A percentile compares a stretch with the other conserved stretches of the same genome.
Evolutionary conservation across 257 asterid genomes (phyloP).

Genomic region (Gentiana dahurica): DNA sequence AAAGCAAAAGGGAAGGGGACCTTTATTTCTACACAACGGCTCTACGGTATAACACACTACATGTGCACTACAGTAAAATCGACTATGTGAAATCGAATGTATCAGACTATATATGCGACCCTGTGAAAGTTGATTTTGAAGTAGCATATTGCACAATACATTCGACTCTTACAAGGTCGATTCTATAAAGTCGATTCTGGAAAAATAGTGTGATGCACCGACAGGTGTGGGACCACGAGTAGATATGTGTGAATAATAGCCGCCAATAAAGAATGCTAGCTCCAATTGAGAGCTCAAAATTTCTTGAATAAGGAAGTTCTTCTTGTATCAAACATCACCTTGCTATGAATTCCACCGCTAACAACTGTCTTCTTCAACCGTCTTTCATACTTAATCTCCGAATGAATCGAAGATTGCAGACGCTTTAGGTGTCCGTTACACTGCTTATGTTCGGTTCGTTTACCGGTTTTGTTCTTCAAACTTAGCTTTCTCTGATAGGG

Average conservation of each 20-base stretch:
- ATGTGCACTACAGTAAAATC: too few species aligned
- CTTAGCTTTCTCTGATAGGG: slow-evolving; percentile 29
- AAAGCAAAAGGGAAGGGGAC: too few species aligned
- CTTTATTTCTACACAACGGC: too few species aligned
- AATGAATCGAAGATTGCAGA: slow-evolving; percentile 30
- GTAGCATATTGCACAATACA: neutral
- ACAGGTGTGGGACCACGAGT: too few species aligned
- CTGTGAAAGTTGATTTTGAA: neutral
- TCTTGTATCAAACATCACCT: slow-evolving; percentile 21
- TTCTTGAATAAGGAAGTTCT: slow-evolving; percentile 15
- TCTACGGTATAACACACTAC: too few species aligned
- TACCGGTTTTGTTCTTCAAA: slow-evolving; percentile 15
- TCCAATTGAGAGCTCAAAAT: neutral
- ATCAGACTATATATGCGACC: too few species aligned
- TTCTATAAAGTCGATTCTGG: neutral
- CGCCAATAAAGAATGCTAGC: too few species aligned
- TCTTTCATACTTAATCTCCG: slow-evolving; percentile 38
- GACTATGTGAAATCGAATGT: too few species aligned
- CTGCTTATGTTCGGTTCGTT: slow-evolving; percentile 24
- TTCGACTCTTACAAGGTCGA: too few species aligned
- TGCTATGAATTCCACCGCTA: slow-evolving; percentile 5
- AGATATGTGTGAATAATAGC: neutral
- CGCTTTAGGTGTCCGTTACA: slow-evolving; percentile 42
- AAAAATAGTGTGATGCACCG: too few species aligned
- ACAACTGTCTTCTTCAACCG: slow-evolving; percentile 10